Evolutionary conservation across 1,139 yeast species (phyloP), one percentile per base, ranked within the genome.

Genomic region (Suhomyces chickasaworum): DNA sequence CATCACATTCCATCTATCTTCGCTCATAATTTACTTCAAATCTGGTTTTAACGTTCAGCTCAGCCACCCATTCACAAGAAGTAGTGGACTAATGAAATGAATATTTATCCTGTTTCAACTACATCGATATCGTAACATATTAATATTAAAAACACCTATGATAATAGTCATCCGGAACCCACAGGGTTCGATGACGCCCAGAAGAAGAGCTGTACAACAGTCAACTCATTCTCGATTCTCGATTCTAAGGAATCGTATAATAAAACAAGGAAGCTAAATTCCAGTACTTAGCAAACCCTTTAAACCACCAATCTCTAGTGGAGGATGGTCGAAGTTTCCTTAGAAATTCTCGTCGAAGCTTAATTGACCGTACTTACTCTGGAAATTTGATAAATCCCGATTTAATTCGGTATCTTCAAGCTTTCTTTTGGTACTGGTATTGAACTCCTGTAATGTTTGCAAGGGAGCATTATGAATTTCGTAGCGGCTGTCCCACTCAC

Each of bases 301-400:
- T n/a, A 15, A n/a, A 12, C 21, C 10, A 16, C 25, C 21, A n/a
- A n/a, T n/a, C n/a, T n/a, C n/a, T n/a, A n/a, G n/a, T n/a, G n/a
- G n/a, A n/a, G n/a, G n/a, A n/a, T n/a, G n/a, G n/a, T n/a, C n/a
- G n/a, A n/a, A n/a, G n/a, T n/a, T n/a, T 12, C 21, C 37, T 46
- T 59, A 77, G 53, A 78, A 78, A 17, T 75, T 78, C 48, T 77
- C 82, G 53, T 75, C 61, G 50, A 77, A 75, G 37, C 61, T 58
- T 41, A 78, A 61, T 21, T 68, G 66, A n/a, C 82, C 82, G 52
- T 77, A 75, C 46, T 63, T 60, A 15, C 61, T 54, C 37, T 55
- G 52, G 42, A 56, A 65, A 37, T 42, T 37, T 3, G 46, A 51
- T 27, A 49, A 43, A 18, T 54, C 55, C n/a, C 8, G 36, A 39